phyloP scores from a whole-genome alignment of 768 basidiomycete genomes.

The Terana coerulea region DNA sequence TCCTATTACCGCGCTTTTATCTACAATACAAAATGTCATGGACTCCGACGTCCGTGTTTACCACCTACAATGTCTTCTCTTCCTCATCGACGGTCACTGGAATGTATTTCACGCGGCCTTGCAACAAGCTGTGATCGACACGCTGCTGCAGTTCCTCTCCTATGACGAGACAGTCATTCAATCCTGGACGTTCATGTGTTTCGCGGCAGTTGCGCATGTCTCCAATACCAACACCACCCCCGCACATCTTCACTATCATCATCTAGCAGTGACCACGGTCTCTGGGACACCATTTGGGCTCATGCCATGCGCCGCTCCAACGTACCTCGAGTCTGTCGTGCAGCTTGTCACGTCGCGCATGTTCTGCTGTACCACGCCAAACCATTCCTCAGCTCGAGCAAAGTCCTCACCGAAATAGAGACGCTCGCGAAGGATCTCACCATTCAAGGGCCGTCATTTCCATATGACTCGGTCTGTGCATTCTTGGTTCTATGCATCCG shows the following conservation, averaged over 20 bases:
- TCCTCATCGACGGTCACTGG: slow-evolving; percentile 84
- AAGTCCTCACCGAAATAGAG: slow-evolving; percentile 71
- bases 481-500: slow-evolving; percentile 70
- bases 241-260: slow-evolving; percentile 7
- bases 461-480: slow-evolving; percentile 86
- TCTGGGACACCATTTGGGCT: slow-evolving; percentile 84
- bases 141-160: slow-evolving; percentile 58
- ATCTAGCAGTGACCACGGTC: slow-evolving; percentile 26
- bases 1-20: slow-evolving; percentile 54
- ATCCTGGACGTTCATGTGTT: slow-evolving; percentile 81
- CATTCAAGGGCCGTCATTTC: slow-evolving; percentile 84
- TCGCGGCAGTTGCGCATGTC: slow-evolving; percentile 66
- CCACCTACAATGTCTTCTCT: slow-evolving; percentile 75
- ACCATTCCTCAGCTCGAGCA: slow-evolving; percentile 48
- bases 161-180: slow-evolving; percentile 64
- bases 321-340: slow-evolving; percentile 66
- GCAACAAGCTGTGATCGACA: slow-evolving; percentile 50
- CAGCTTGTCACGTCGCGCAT: slow-evolving; percentile 71
- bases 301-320: slow-evolving; percentile 74
- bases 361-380: slow-evolving; percentile 44
- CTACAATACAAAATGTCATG: slow-evolving; percentile 38
- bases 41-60: slow-evolving; percentile 38
- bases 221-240: neutral
- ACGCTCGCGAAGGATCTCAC: slow-evolving; percentile 77
- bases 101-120: slow-evolving; percentile 50